These are phyloP conservation scores for Tetracentron sinense DNA, from an alignment of 164 flowering plant genomes.

Conservation along the genomic window DNA sequence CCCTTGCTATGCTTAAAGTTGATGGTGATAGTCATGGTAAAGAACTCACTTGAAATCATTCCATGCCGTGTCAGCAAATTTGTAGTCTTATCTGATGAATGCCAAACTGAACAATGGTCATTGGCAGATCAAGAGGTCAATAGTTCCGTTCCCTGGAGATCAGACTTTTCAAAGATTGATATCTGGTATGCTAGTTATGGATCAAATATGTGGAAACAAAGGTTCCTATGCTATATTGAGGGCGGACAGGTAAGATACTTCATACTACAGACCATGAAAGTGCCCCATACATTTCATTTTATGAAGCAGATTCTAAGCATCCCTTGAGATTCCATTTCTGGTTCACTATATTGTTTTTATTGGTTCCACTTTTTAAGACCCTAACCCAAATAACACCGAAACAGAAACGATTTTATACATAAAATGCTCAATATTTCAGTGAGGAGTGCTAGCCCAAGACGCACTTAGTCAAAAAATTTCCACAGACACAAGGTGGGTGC, in stretches of 20 bases:
- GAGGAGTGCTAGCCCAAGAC: too few relatives aligned
- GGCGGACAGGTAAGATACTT: conserved; percentile 77
- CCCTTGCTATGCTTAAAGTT: conserved; percentile 48
- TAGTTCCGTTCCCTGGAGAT: conserved; percentile 56
- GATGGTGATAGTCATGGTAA: conserved; percentile 41
- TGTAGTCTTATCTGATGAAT: conserved; percentile 6
- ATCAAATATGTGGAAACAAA: conserved; percentile 80
- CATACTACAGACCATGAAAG: not conserved
- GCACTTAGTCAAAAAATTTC: too few relatives aligned
- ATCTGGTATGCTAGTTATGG: conserved; percentile 91
- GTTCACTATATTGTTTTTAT: not conserved
- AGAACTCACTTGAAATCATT: conserved; percentile 5
- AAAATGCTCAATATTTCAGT: too few relatives aligned
- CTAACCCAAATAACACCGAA: not conserved
- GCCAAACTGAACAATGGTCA: not conserved
- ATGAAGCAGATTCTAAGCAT: too few relatives aligned
- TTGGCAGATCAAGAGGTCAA: conserved; percentile 33
- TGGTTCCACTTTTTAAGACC: not conserved
- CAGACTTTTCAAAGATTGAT: conserved; percentile 52
- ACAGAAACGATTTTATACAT: too few relatives aligned
- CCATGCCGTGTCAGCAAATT: not conserved
- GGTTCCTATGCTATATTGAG: conserved; percentile 82
- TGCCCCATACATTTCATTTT: too few relatives aligned
- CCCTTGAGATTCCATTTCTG: not conserved
- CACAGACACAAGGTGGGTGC: too few relatives aligned